Base-by-base conservation (phyloP, 2,329 filamentous ascomycete genomes). In the Hymenotorrendiella dingleyae region DNA sequence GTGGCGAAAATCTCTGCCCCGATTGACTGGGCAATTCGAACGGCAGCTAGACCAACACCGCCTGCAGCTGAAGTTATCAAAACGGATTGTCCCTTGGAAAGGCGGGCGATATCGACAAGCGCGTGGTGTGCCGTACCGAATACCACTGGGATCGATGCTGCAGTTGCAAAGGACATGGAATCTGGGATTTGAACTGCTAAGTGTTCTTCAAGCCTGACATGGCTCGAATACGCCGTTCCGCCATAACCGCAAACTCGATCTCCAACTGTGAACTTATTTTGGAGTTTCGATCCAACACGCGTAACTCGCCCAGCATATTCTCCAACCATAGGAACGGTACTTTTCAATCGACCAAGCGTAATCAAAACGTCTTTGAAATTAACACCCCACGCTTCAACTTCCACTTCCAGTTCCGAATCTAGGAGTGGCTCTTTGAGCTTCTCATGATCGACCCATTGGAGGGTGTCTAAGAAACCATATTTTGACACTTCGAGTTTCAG, bases 61-160 rank as follows among this genome's bases (percentile, higher is more conserved):
- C 47, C 44, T n/a, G 41, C 21, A 12, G 33, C 47, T 4, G 37
- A 21, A 17, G 50, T 49, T n/a, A 54, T 52, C 21, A 54, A 22
- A 10, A 54, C 40, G 10, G 45, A 28, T 23, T 54, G 41, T 10
- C 64, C 65, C 3, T 59, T 52, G 10, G 56, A 43, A 1, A 73
- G 54, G 0, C 61, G 56, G 10, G 62, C 69, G 7, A 69, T 42
- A 21, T 68, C 55, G 8, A 62, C 53, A 6, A 77, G 54, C 3
- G 62, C 64, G 45, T 74, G 66, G 42, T 65, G 64, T 1, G 70
- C 72, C 5, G 67, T 64, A 19, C 64, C 50, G 36, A 65, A 64
- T 1, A 64, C 59, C 2, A 68, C 64, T 0, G 68, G 66, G 6
- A 65, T 53, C 11, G 65, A 51, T 1, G 67, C 67, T 7, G 41